These are phyloP conservation scores for Starmerella riodocensis DNA, from an alignment of 805 yeast genomes.

Conservation along the genomic window DNA sequence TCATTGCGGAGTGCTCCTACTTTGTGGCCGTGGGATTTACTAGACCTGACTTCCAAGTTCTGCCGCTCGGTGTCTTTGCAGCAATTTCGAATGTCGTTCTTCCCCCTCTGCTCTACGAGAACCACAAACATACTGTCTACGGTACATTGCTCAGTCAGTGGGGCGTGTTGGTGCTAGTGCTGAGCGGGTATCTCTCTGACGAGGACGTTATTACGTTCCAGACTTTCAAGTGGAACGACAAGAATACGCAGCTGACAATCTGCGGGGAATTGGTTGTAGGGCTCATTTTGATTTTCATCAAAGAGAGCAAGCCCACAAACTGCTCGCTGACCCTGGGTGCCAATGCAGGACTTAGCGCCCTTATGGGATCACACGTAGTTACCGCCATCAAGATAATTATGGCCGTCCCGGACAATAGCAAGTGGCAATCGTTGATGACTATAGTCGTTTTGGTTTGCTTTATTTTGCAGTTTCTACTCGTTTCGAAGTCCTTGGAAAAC, in stretches of 20 bases:
- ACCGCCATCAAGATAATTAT: conserved; percentile 34
- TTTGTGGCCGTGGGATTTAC: conserved; percentile 39
- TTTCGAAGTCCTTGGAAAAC: conserved; percentile 31
- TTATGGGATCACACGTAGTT: conserved; percentile 39
- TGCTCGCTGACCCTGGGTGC: conserved; percentile 10
- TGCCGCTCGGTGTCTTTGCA: conserved; percentile 40
- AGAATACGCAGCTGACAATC: neutral
- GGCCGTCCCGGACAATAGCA: conserved; percentile 20
- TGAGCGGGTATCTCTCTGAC: conserved; percentile 28
- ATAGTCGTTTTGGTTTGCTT: conserved; percentile 27
- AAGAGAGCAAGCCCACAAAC: conserved; percentile 3
- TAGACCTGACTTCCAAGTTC: conserved; percentile 34
- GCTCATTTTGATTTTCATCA: neutral
- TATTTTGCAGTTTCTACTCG: conserved; percentile 32
- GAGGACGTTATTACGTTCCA: neutral
- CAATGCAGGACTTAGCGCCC: conserved; percentile 23
- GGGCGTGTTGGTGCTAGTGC: conserved; percentile 34
- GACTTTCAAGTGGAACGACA: neutral
- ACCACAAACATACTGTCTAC: conserved; percentile 27
- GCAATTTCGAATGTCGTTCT: conserved; percentile 36
- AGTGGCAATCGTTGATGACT: conserved; percentile 1
- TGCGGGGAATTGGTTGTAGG: neutral
- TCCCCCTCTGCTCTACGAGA: conserved; percentile 37
- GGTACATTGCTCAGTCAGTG: conserved; percentile 33
- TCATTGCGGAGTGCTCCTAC: conserved; percentile 36